Evolutionary conservation across 352 stramenopile species (phyloP).

Genomic region (Pythium plurisporium): DNA sequence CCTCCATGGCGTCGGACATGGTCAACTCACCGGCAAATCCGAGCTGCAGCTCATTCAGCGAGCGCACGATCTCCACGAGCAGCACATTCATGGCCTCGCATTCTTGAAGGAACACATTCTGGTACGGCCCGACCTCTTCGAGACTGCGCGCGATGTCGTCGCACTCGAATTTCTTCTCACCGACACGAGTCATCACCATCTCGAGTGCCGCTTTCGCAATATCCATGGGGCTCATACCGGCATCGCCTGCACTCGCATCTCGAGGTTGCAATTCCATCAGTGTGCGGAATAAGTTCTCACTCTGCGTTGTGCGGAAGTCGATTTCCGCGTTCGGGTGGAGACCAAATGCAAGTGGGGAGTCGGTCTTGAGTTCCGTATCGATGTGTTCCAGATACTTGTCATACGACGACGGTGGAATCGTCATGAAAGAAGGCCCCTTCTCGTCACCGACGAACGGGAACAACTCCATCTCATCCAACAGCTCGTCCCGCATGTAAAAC

Average conservation of each 20-base stretch:
- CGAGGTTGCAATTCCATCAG: conserved; percentile 59
- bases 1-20: conserved; percentile 87
- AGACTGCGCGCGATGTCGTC: conserved; percentile 21
- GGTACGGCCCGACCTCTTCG: conserved; percentile 87
- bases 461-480: conserved; percentile 89
- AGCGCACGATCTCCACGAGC: conserved; percentile 67
- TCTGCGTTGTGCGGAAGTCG: conserved; percentile 84
- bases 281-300: conserved; percentile 54
- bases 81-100: conserved; percentile 88
- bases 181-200: neutral
- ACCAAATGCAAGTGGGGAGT: conserved; percentile 86
- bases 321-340: conserved; percentile 92
- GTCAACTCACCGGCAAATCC: conserved; percentile 87
- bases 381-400: conserved; percentile 95
- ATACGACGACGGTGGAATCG: conserved; percentile 90
- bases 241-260: conserved; percentile 83
- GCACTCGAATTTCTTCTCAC: conserved; percentile 5
- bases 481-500: conserved; percentile 86
- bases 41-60: conserved; percentile 79
- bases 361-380: conserved; percentile 65
- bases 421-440: conserved; percentile 91
- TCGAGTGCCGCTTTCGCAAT: conserved; percentile 1
- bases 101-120: conserved; percentile 89
- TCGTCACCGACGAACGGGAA: conserved; percentile 79
- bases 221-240: conserved; percentile 89